Base-by-base conservation (phyloP, 306 rosid species). In the Cucurbita maxima region DNA sequence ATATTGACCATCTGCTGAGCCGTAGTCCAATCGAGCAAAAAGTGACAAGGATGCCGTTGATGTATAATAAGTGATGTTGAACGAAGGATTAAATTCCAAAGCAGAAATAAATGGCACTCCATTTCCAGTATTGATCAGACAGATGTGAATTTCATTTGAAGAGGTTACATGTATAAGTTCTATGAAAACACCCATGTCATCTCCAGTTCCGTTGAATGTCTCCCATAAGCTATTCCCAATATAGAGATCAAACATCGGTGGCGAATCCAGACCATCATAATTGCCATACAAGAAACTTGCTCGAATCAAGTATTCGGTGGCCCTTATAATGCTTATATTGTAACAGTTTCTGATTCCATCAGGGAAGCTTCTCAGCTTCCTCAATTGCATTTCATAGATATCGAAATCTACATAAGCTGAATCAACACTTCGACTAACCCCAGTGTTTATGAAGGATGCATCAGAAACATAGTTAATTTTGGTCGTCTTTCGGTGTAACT, bases 331-430 rank as follows among this genome's bases (percentile, higher is more conserved):
- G 59, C 43, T 44, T 62, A 88, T 44, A 1, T 25, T 48, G 71
- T 88, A 85, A 47, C 92, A 85, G 48, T 83, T 81, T 22, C 81
- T 55, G 15, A 12, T 57, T 47, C 81, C 81, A 16, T 66, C 20
- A 9, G 83, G 83, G 22, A 81, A 81, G 76, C 78, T 76, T 47
- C 81, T 71, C 8, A 81, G 66, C 69, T 11, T n/a, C 51, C 14
- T 12, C 10, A 50, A 15, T 13, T 52, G 75, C 45, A 41, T 71
- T 1, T 47, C 57, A 6, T 22, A 44, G 15, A 20, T 60, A 15
- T 60, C 67, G 14, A 25, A 34, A 8, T 40, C 71, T 41, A 10
- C 8, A 11, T 64, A 64, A 2, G 30, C 16, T 0, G 52, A 43
- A 38, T 16, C 50, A 9, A 64, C 34, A 19, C 4, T 45, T 66